Percentiles rank a stretch among this genome's conserved stretches.
phyloP scores from a whole-genome alignment of 2,329 filamentous ascomycete genomes.

The Talaromyces sp. region DNA sequence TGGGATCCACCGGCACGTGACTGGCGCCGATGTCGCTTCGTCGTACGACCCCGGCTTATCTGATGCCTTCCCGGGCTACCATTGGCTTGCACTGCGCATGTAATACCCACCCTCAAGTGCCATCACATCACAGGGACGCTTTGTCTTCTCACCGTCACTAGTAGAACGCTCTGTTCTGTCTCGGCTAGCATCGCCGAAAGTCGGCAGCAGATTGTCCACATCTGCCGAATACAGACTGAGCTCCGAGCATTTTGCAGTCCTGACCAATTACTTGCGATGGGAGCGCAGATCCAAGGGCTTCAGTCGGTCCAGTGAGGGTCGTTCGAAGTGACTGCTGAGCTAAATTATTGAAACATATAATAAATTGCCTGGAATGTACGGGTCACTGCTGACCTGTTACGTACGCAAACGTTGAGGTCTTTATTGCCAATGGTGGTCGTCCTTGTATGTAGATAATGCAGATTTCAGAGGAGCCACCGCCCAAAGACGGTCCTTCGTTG shows the following conservation, averaged over 20 bases:
- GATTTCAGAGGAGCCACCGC: background rate
- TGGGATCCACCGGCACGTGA: slow-evolving; percentile 1
- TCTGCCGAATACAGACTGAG: no score
- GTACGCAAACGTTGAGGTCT: background rate
- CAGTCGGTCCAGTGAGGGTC: background rate
- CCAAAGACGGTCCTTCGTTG: no score
- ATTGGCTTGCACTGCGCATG: background rate
- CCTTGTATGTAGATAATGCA: background rate
- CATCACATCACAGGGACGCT: background rate
- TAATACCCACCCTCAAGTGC: background rate
- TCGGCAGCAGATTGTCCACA: background rate
- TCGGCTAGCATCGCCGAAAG: background rate
- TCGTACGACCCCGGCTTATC: slow-evolving; percentile 9
- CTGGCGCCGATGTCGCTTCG: slow-evolving; percentile 9
- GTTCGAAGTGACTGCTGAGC: background rate
- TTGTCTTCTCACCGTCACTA: background rate
- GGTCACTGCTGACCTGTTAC: background rate
- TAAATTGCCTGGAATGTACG: background rate
- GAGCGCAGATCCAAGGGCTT: background rate
- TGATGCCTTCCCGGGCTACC: background rate
- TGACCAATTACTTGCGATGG: background rate
- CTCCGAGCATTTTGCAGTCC: background rate
- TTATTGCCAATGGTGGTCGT: background rate
- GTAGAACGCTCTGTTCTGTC: no score
- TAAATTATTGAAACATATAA: background rate